Conservation (phyloP, 2,329 filamentous ascomycete species). For the Epichloe brachyelytri region DNA sequence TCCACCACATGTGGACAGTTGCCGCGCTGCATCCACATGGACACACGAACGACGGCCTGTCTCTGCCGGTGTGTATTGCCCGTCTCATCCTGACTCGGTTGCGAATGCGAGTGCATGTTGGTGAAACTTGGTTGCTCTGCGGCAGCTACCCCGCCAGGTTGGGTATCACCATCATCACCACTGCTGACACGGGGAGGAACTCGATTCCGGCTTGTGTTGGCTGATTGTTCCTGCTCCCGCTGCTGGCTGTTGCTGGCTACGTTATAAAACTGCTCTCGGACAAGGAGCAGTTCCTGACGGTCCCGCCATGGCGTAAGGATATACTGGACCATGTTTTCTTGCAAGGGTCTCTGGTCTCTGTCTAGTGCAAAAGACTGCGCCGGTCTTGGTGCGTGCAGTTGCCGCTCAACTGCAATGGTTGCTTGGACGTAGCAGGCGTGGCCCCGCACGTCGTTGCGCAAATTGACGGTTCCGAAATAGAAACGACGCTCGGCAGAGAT, state of each 20-base stretch:
- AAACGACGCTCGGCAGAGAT: too few species aligned
- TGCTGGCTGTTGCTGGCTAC: constrained; percentile 8
- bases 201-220: neutral
- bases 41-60: constrained; percentile 42
- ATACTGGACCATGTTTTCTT: constrained; percentile 49
- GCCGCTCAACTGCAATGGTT: too few species aligned
- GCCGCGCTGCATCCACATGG: constrained; percentile 59
- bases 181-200: neutral
- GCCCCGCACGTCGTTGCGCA: too few species aligned
- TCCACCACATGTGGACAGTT: constrained; percentile 69
- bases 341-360: neutral
- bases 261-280: constrained; percentile 52
- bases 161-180: neutral
- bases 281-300: constrained; percentile 49
- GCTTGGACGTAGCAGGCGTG: too few species aligned
- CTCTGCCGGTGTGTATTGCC: constrained; percentile 21
- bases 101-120: constrained; percentile 1
- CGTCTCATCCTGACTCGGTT: neutral
- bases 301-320: constrained; percentile 63
- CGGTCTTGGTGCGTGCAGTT: too few species aligned
- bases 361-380: neutral
- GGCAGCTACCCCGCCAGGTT: neutral
- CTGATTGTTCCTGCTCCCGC: neutral
- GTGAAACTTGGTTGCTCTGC: neutral
- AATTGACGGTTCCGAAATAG: too few species aligned